These are phyloP conservation scores for Leccinum boreale DNA, from an alignment of 768 basidiomycete genomes.

Conservation along the genomic window DNA sequence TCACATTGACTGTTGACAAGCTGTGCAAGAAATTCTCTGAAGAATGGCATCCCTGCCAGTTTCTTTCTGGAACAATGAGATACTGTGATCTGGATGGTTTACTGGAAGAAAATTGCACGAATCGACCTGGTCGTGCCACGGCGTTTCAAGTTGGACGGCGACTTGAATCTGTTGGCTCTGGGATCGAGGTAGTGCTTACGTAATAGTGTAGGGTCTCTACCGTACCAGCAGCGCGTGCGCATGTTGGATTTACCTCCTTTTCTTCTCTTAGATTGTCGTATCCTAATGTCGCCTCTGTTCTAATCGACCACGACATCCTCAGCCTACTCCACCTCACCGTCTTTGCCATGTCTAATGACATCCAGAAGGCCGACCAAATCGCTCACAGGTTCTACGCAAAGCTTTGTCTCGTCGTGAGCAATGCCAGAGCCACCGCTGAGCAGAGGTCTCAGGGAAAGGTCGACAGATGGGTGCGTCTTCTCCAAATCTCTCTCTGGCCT, in stretches of 20 bases:
- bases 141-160: slow-evolving; percentile 1
- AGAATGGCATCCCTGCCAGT: neutral
- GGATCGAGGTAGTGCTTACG: slow-evolving; percentile 22
- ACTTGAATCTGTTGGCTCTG: slow-evolving; percentile 7
- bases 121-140: slow-evolving; percentile 1
- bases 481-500: neutral
- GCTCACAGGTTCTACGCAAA: slow-evolving; percentile 81
- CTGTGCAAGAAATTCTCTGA: neutral
- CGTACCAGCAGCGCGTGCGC: slow-evolving; percentile 15
- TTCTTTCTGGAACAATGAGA: neutral
- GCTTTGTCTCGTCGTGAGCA: slow-evolving; percentile 69
- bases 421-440: slow-evolving; percentile 65
- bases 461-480: slow-evolving; percentile 75
- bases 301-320: slow-evolving; percentile 18
- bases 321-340: neutral
- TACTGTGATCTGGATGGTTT: neutral
- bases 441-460: slow-evolving; percentile 43
- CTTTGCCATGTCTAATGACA: slow-evolving; percentile 51
- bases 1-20: neutral
- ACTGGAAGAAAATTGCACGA: slow-evolving; percentile 2
- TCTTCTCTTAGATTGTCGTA: slow-evolving; percentile 23
- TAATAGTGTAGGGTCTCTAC: slow-evolving; percentile 20
- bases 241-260: slow-evolving; percentile 22
- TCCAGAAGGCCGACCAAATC: slow-evolving; percentile 79
- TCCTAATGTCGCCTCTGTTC: slow-evolving; percentile 28